Evolutionary conservation across 306 rosid genomes (phyloP).

Genomic region (Dryas drummondii): DNA sequence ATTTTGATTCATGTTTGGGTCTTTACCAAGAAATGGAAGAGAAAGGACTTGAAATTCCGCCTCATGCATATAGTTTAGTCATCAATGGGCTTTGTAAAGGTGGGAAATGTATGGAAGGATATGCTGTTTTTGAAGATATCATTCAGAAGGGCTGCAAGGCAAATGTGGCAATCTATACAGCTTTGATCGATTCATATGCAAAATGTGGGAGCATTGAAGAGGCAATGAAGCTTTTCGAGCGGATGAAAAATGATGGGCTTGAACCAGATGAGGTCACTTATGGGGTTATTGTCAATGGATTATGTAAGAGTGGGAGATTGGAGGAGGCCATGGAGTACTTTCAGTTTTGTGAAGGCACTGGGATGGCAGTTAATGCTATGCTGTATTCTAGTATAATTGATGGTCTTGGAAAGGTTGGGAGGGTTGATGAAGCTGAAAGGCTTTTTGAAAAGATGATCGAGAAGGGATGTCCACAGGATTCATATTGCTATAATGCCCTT

Average conservation of each 20-base stretch:
- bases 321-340: slow-evolving; percentile 75
- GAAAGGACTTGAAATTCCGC: slow-evolving; percentile 52
- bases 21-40: slow-evolving; percentile 87
- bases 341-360: slow-evolving; percentile 44
- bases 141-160: slow-evolving; percentile 50
- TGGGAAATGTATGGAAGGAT: slow-evolving; percentile 65
- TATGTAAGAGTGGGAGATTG: slow-evolving; percentile 74
- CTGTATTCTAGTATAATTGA: slow-evolving; percentile 78
- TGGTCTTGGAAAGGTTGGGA: slow-evolving; percentile 87
- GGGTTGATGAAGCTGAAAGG: slow-evolving; percentile 69
- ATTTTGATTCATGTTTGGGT: slow-evolving; percentile 63
- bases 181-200: slow-evolving; percentile 67
- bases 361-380: slow-evolving; percentile 59
- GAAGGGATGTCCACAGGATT: slow-evolving; percentile 68
- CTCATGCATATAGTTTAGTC: slow-evolving; percentile 66
- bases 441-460: slow-evolving; percentile 66
- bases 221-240: slow-evolving; percentile 65
- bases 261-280: slow-evolving; percentile 81
- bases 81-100: slow-evolving; percentile 66
- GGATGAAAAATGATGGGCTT: slow-evolving; percentile 61
- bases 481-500: slow-evolving; percentile 69
- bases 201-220: slow-evolving; percentile 59
- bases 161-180: slow-evolving; percentile 71
- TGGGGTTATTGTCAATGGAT: slow-evolving; percentile 74
- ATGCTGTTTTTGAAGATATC: slow-evolving; percentile 61